Conservation (phyloP, 1,284 basidiomycete genomes). For the Boletus sp. region DNA sequence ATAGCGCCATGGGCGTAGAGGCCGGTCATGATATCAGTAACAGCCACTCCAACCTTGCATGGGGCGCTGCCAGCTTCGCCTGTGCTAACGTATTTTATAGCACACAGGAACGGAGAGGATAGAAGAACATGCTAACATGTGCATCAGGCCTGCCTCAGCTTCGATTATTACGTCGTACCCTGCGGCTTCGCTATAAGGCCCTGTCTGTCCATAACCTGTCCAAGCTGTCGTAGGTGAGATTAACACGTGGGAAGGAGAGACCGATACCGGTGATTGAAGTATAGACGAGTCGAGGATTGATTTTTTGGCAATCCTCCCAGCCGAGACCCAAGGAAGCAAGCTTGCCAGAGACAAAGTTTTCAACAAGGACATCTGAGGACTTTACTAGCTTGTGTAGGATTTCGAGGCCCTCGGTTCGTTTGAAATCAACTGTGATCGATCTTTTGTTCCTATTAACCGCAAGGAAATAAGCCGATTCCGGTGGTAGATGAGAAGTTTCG, state of each 20-base stretch:
- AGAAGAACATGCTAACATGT: slow-evolving; percentile 58
- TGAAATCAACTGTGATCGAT: slow-evolving; percentile 87
- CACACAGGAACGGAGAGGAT: slow-evolving; percentile 8
- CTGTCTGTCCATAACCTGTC: slow-evolving; percentile 89
- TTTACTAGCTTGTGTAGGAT: slow-evolving; percentile 73
- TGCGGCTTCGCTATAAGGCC: slow-evolving; percentile 78
- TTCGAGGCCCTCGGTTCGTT: slow-evolving; percentile 71
- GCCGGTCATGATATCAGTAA: slow-evolving; percentile 88
- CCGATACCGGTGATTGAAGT: slow-evolving; percentile 77
- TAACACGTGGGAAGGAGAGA: background rate
- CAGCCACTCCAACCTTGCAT: slow-evolving; percentile 88
- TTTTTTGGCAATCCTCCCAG: slow-evolving; percentile 74
- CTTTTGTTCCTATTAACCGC: slow-evolving; percentile 87
- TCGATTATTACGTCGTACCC: slow-evolving; percentile 93
- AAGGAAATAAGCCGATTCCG: slow-evolving; percentile 93
- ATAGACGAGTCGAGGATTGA: slow-evolving; percentile 85
- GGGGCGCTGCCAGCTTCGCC: slow-evolving; percentile 87
- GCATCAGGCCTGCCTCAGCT: slow-evolving; percentile 91
- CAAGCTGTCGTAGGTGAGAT: slow-evolving; percentile 7
- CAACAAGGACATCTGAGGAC: slow-evolving; percentile 82
- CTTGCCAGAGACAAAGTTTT: slow-evolving; percentile 86
- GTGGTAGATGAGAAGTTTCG: slow-evolving; percentile 66
- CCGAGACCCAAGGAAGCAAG: slow-evolving; percentile 82
- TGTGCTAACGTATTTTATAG: slow-evolving; percentile 49
- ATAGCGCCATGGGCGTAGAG: slow-evolving; percentile 93